Percentiles rank a stretch among this genome's conserved stretches.
phyloP scores from a whole-genome alignment of 2,329 filamentous ascomycete species.

The Alternaria longipes region DNA sequence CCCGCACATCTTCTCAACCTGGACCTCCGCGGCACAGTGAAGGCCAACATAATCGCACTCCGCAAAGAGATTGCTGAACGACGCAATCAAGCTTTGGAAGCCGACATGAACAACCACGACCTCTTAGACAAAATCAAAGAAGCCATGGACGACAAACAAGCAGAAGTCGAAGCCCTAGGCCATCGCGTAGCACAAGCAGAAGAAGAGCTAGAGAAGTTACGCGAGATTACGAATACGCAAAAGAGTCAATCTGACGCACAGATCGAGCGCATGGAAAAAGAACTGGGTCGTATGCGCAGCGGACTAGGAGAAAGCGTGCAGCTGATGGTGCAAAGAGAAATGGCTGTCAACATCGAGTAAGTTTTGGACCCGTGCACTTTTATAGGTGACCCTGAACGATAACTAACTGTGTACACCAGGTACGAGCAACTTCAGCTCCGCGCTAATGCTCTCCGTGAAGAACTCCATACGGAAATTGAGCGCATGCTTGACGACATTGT shows the following conservation, averaged over 20 bases:
- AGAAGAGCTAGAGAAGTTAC: conserved; percentile 92
- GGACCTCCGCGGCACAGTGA: conserved; percentile 84
- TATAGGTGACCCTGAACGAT: background rate
- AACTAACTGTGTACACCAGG: conserved; percentile 56
- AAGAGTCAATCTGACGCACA: conserved; percentile 90
- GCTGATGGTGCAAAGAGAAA: conserved; percentile 91
- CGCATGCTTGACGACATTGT: conserved; percentile 96
- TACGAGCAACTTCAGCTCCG: conserved; percentile 92
- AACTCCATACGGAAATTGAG: conserved; percentile 97
- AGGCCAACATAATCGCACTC: conserved; percentile 78
- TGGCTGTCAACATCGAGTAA: conserved; percentile 95
- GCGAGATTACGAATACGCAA: conserved; percentile 85
- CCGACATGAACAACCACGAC: conserved; percentile 94
- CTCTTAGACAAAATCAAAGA: conserved; percentile 94
- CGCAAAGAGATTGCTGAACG: conserved; percentile 94
- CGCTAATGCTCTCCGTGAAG: conserved; percentile 86
- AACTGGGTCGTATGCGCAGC: conserved; percentile 90
- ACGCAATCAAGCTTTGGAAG: conserved; percentile 80
- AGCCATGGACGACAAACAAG: conserved; percentile 93
- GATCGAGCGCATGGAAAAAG: conserved; percentile 99
- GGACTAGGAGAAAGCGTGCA: conserved; percentile 87
- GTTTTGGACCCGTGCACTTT: conserved; percentile 43
- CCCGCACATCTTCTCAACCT: conserved; percentile 88
- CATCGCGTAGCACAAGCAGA: conserved; percentile 88
- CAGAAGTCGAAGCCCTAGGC: conserved; percentile 89